A percentile compares a stretch with the other conserved stretches of the same genome.
These are phyloP conservation scores for Lindgomyces ingoldianus DNA, from an alignment of 495 filamentous ascomycete species.

Conservation along the genomic window DNA sequence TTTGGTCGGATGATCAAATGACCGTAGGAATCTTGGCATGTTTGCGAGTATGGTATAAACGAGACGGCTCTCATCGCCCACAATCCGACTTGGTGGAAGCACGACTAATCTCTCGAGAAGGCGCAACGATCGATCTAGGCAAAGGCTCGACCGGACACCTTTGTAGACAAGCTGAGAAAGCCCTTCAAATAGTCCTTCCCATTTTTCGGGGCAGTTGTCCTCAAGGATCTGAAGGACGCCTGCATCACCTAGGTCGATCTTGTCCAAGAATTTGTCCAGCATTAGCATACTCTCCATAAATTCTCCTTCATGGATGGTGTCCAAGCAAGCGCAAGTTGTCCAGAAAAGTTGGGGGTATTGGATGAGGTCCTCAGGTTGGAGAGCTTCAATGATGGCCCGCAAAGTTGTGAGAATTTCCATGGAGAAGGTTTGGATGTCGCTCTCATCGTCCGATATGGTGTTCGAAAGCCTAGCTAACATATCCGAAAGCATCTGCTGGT, in stretches of 20 bases:
- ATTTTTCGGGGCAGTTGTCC: conserved; percentile 77
- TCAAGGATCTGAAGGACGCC: conserved; percentile 66
- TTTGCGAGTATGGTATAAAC: conserved; percentile 86
- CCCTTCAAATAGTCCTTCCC: conserved; percentile 89
- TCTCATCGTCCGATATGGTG: conserved; percentile 89
- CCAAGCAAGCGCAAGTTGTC: conserved; percentile 92
- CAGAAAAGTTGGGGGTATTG: conserved; percentile 94
- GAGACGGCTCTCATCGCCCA: conserved; percentile 77
- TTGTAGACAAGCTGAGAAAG: conserved; percentile 85
- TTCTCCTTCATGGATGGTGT: conserved; percentile 93
- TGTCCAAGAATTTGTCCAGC: conserved; percentile 82
- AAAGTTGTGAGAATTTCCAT: conserved; percentile 96
- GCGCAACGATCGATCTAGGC: conserved; percentile 72
- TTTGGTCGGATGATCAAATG: conserved; percentile 65
- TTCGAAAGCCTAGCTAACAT: conserved; percentile 94
- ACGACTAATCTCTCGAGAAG: conserved; percentile 75
- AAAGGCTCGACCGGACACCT: conserved; percentile 82
- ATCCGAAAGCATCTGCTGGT: conserved; percentile 90
- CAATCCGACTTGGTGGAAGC: conserved; percentile 76
- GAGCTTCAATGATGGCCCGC: conserved; percentile 80
- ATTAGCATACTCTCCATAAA: conserved; percentile 89
- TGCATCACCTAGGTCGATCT: conserved; percentile 76
- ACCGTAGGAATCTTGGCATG: conserved; percentile 80
- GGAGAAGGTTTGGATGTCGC: conserved; percentile 91
- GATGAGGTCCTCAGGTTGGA: conserved; percentile 76